Base-by-base conservation (phyloP, 2,329 filamentous ascomycete species). In the Fusarium sp. region DNA sequence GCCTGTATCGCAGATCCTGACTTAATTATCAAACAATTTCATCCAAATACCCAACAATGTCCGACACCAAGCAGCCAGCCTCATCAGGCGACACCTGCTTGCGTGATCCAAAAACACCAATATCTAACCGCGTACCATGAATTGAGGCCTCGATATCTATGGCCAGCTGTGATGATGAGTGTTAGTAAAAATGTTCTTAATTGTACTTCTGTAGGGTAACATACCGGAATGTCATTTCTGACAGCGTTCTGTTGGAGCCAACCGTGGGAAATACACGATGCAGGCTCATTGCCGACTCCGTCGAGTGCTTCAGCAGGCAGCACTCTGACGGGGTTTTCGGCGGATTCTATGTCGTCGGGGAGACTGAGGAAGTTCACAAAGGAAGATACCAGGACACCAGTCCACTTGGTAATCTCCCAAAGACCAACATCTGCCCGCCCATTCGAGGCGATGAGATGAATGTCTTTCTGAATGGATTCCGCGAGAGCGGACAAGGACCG, bases 291-390 rank as follows among this genome's bases (percentile, higher is more conserved):
- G 10, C 50, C 33, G 16, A 11, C 18, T 13, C 35, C 43, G 31
- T 56, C 58, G 20, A 16, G 10, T 4, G 50, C 18, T 18, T 59
- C 41, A 54, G 50, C 56, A 18, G 37, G 22, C 9, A 75, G 16
- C 13, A 76, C 27, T 24, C 35, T 67, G 20, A 77, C 65, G 5
- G 20, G 59, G 16, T 52, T 48, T 13, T 27, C 39, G 20, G 41
- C 18, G 3, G 48, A 27, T 10, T 50, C 48, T 11, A 31, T 33
- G 16, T 64, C 45, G 9, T 72, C 67, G 0, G 88, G 88, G 6
- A 91, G 81, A 61, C 86, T 90, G 20, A 97, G 82, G 74, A 97
- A 97, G 80, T 98, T 98, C 77, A 98, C 91, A 83, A 94, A 96
- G 0, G 89, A 91, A 75, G 93, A 89, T 1, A 97, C 82, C 64